phyloP scores from a whole-genome alignment of 164 flowering plant species.

The Hamamelis virginiana region DNA sequence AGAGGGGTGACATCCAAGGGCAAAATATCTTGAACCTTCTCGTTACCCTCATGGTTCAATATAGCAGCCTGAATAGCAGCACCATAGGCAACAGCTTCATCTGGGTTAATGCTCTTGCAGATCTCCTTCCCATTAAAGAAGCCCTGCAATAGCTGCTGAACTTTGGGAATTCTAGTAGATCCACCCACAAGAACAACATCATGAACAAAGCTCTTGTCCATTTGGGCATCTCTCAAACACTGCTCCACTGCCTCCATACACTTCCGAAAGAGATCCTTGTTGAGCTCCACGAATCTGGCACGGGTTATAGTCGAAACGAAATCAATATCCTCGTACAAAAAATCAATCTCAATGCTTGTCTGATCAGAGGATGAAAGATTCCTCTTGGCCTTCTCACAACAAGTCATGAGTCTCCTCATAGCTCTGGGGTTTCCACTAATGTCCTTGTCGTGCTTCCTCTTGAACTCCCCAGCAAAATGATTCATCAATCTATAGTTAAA shows the following conservation, averaged over 20 bases:
- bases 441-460: conserved; percentile 29
- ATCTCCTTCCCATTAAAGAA: conserved; percentile 33
- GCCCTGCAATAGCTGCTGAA: conserved; percentile 27
- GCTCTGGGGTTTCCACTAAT: conserved; percentile 16
- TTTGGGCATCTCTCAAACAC: too few relatives aligned
- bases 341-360: conserved; percentile 10
- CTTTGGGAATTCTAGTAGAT: conserved; percentile 18
- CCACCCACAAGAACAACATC: conserved; percentile 25
- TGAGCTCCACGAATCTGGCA: not conserved
- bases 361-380: conserved; percentile 22
- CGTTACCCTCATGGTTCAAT: conserved; percentile 19
- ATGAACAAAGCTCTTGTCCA: conserved; percentile 19
- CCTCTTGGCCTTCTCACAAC: conserved; percentile 30
- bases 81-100: conserved; percentile 28
- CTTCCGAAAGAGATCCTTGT: conserved; percentile 29
- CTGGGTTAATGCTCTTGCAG: conserved; percentile 28
- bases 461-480: conserved; percentile 30
- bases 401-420: conserved; percentile 22
- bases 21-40: conserved; percentile 22
- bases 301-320: conserved; percentile 5
- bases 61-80: conserved; percentile 9
- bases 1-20: too few relatives aligned
- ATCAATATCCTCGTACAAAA: conserved; percentile 27
- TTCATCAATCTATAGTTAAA: conserved; percentile 26
- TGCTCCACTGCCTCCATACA: conserved; percentile 18